Evolutionary conservation across 257 asterid genomes (phyloP).

Genomic region (Solanum medicagineum): DNA sequence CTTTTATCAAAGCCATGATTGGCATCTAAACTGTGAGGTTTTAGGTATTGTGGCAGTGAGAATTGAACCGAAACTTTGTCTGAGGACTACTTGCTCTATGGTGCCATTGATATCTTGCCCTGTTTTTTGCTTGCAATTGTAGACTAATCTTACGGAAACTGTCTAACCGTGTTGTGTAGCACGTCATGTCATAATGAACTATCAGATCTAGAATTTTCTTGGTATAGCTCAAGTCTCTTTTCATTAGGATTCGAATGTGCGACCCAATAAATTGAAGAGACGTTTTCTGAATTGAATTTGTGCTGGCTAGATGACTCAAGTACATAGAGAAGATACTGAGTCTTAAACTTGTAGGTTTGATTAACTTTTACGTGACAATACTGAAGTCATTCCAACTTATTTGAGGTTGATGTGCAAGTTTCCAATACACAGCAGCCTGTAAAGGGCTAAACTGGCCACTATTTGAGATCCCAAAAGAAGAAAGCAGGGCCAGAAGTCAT

Average conservation of each 20-base stretch:
- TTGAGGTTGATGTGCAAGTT: background rate
- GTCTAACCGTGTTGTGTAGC: background rate
- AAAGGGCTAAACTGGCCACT: background rate
- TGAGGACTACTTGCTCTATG: background rate
- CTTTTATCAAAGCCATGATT: background rate
- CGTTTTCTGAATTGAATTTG: background rate
- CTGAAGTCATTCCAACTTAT: background rate
- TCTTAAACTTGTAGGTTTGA: background rate
- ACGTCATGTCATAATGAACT: background rate
- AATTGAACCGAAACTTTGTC: background rate
- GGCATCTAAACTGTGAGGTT: background rate
- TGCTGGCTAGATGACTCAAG: background rate
- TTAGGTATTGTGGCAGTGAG: background rate
- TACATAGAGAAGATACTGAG: background rate
- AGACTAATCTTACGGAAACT: background rate
- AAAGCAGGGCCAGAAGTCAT: background rate
- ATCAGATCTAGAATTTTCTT: background rate
- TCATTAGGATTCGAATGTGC: background rate
- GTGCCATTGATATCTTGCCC: background rate
- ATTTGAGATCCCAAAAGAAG: background rate
- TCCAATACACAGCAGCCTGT: background rate
- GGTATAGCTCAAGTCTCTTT: background rate
- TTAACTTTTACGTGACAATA: background rate
- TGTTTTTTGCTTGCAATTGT: background rate
- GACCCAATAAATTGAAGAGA: background rate